These are phyloP conservation scores for Juglanconis sp. DNA, from an alignment of 2,329 filamentous ascomycete genomes.

Conservation along the genomic window DNA sequence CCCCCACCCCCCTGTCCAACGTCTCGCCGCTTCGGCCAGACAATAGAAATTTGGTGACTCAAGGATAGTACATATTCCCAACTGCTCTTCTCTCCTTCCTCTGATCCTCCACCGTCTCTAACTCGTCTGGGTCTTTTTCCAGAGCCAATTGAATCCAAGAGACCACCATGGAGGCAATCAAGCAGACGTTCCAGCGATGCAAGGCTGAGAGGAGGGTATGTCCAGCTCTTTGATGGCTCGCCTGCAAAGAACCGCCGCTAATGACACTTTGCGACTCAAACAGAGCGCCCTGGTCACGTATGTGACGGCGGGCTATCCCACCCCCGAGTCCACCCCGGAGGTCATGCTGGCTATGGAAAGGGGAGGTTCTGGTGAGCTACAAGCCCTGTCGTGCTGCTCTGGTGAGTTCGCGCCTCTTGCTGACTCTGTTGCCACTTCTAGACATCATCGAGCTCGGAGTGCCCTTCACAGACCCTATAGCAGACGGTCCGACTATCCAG, in stretches of 20 bases:
- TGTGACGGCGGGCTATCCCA: constrained; percentile 91
- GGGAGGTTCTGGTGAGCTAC: constrained; percentile 74
- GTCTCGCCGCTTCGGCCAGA: not conserved
- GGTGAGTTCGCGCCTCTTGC: not conserved
- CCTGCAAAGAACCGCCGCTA: not conserved
- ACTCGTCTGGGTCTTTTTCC: not conserved
- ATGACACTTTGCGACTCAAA: constrained; percentile 12
- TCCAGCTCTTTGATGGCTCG: constrained; percentile 16
- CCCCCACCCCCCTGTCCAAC: not conserved
- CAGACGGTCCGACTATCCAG: constrained; percentile 95
- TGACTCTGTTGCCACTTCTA: constrained; percentile 30
- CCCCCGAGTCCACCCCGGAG: constrained; percentile 74
- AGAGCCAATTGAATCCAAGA: constrained; percentile 10
- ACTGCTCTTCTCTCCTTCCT: not conserved
- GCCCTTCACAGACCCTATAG: constrained; percentile 97
- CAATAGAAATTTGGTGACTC: constrained; percentile 18
- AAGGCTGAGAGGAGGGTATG: constrained; percentile 57
- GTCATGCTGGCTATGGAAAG: constrained; percentile 87
- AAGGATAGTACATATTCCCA: not conserved
- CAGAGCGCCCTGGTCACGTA: constrained; percentile 89
- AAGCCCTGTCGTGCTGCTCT: not conserved
- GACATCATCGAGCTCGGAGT: constrained; percentile 95
- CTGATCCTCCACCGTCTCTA: not conserved
- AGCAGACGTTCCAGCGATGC: constrained; percentile 57
- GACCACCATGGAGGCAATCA: constrained; percentile 52